Base-by-base conservation (phyloP, 1,284 basidiomycete species). In the Sporisorium exsertum region DNA sequence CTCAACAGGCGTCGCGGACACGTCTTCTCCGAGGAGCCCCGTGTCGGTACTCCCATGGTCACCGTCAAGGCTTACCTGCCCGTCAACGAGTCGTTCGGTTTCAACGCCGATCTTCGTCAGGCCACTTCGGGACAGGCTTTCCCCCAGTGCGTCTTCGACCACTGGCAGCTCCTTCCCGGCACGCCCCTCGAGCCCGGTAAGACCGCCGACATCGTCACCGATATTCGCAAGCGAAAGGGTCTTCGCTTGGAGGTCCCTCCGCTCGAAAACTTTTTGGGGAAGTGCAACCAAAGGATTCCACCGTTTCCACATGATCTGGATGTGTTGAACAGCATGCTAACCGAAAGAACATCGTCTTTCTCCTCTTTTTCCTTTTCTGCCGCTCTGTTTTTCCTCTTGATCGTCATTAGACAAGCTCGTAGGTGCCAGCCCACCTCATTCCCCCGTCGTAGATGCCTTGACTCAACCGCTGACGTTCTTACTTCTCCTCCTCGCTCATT, bases 1-100 rank as follows among this genome's bases (percentile, higher is more conserved):
- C 88, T 99, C 88, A 99, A 97, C 92, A 95, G 92, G 89, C 94
- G 96, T 87, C 94, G 97, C 91, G 97, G 96, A 74, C 94, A 97
- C 87, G 97, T 99, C 80, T 95, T 96, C 91, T 93, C 92, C 81
- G 94, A 99, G 88, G 96, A 99, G 88, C 96, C 98, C 88, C 90
- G 96, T 85, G 89, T 92, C 10, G 96, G 97, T 89, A 99, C 97
- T 26, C 97, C 97, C 73, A 98, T 99, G 95, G 97, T 96, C 91
- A 99, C 94, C 65, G 93, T 99, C 88, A 99, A 98, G 91, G 95
- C 95, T 37, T 97, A 95, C 90, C 89, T 98, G 59, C 96, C 96
- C 86, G 95, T 98, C 87, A 89, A 90, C 87, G 96, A 98, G 88
- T 98, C 96, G 20, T 99, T 99, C 89, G 96, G 97, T 82, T 99